phyloP scores from a whole-genome alignment of 208 protist genomes.

The Angomonas ambiguus region DNA sequence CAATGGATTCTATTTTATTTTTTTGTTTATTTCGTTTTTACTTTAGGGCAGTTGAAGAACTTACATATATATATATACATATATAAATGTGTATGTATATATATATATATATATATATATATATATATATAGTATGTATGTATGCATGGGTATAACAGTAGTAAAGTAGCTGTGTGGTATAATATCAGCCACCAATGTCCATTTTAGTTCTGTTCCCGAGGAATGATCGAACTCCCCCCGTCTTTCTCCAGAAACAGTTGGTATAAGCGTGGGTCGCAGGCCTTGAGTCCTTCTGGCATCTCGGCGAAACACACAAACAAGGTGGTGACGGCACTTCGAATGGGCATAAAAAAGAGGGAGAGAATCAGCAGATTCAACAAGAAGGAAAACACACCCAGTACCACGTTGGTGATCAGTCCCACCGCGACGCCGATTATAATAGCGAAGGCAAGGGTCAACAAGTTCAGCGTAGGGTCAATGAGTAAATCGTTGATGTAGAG shows the following conservation, averaged over 20 bases:
- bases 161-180: no score
- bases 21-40: constrained; percentile 7
- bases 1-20: no score
- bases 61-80: background rate
- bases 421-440: constrained; percentile 48
- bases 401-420: constrained; percentile 19
- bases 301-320: constrained; percentile 91
- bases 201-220: constrained; percentile 21
- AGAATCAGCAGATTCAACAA: constrained; percentile 46
- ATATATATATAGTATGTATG: background rate
- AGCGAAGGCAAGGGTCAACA: constrained; percentile 49
- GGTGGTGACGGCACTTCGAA: constrained; percentile 73
- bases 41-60: constrained; percentile 3
- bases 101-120: constrained; percentile 2
- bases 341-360: constrained; percentile 52
- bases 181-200: background rate
- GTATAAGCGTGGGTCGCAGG: constrained; percentile 68
- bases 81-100: background rate
- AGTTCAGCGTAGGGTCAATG: constrained; percentile 49
- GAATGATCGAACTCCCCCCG: constrained; percentile 53
- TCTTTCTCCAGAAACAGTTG: constrained; percentile 46
- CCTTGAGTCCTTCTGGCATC: constrained; percentile 59
- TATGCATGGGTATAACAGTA: no score
- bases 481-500: constrained; percentile 89
- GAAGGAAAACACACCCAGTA: constrained; percentile 47